These are phyloP conservation scores for Cystofilobasidium bisporidii DNA, from an alignment of 768 basidiomycete genomes.

Conservation along the genomic window DNA sequence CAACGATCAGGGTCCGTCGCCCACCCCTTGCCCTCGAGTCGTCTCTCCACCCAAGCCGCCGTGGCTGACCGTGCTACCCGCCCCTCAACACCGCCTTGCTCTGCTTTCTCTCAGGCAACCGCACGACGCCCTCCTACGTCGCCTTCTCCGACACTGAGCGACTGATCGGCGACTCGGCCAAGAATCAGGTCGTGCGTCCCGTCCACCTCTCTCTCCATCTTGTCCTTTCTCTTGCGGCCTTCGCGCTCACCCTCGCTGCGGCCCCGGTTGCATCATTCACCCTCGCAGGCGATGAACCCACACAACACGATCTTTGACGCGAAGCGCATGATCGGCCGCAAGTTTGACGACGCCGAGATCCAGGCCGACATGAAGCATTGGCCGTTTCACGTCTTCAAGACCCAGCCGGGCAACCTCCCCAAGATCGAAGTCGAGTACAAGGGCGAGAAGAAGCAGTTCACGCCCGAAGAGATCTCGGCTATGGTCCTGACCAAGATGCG, in stretches of 20 bases:
- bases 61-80: neutral
- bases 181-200: constrained; percentile 55
- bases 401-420: constrained; percentile 35
- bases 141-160: constrained; percentile 91
- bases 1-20: constrained; percentile 30
- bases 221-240: neutral
- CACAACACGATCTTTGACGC: constrained; percentile 91
- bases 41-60: no score
- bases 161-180: constrained; percentile 96
- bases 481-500: constrained; percentile 47
- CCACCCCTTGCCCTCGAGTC: no score
- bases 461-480: constrained; percentile 59
- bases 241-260: no score
- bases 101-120: constrained; percentile 48
- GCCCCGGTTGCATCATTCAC: neutral
- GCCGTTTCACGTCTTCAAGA: constrained; percentile 40
- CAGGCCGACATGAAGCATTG: constrained; percentile 47
- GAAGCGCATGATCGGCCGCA: constrained; percentile 93
- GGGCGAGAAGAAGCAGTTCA: constrained; percentile 49
- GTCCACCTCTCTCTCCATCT: no score
- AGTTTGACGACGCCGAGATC: constrained; percentile 54
- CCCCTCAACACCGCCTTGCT: no score
- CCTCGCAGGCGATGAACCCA: constrained; percentile 7
- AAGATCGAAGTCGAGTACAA: constrained; percentile 49
- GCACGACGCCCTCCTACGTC: constrained; percentile 91